Evolutionary conservation across 768 basidiomycete species (phyloP).

Genomic region (Naganishia kalamii): DNA sequence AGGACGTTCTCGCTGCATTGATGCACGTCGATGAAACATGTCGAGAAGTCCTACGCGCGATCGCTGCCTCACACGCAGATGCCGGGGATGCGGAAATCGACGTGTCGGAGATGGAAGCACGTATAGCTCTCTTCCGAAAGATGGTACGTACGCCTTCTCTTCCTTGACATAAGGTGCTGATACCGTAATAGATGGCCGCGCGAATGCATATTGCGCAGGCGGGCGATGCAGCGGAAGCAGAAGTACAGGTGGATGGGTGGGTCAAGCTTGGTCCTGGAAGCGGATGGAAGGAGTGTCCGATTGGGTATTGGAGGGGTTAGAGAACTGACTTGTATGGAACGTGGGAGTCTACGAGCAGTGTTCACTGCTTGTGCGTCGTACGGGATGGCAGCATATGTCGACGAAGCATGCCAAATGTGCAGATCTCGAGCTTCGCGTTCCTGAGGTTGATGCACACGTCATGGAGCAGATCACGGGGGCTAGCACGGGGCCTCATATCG

Average conservation of each 20-base stretch:
- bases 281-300: conserved; percentile 13
- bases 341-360: no score
- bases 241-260: neutral
- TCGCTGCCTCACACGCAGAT: no score
- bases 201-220: neutral
- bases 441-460: no score
- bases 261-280: neutral
- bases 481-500: no score
- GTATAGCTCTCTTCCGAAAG: neutral
- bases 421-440: no score
- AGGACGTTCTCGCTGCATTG: neutral
- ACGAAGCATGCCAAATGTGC: no score
- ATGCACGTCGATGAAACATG: neutral
- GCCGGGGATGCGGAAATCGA: neutral
- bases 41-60: neutral
- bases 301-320: conserved; percentile 1
- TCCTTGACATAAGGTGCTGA: neutral
- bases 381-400: neutral
- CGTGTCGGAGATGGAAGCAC: neutral
- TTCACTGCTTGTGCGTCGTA: neutral
- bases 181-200: neutral
- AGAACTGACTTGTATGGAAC: neutral
- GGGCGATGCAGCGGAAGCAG: neutral
- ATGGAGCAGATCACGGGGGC: no score
- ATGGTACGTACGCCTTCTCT: neutral